Conservation (phyloP, 176 grass and related monocot genomes). For the Musa schizocarpa region DNA sequence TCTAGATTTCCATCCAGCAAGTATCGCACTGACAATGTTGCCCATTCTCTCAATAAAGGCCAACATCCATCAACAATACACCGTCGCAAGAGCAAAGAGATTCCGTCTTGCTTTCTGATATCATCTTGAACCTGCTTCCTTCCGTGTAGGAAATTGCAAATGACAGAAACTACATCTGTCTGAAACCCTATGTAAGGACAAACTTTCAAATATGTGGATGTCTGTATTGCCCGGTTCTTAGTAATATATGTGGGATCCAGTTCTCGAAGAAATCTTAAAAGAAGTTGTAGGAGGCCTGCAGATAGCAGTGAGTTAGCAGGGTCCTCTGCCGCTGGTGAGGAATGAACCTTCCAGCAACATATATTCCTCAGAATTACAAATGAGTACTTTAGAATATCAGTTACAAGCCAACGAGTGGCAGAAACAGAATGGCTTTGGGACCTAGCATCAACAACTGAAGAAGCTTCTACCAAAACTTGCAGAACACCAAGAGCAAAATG, state of each 20-base stretch:
- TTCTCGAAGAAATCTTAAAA: constrained; percentile 49
- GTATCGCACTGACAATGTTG: constrained; percentile 55
- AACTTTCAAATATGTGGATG: constrained; percentile 31
- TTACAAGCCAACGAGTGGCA: constrained; percentile 35
- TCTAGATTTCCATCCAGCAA: constrained; percentile 76
- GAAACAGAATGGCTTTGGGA: constrained; percentile 27
- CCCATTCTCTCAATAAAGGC: constrained; percentile 76
- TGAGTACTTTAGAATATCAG: constrained; percentile 60
- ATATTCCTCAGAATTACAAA: constrained; percentile 71
- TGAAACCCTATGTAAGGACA: constrained; percentile 72
- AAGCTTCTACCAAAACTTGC: constrained; percentile 40
- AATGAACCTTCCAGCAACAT: constrained; percentile 54
- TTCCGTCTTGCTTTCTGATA: constrained; percentile 46
- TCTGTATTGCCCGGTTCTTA: constrained; percentile 37
- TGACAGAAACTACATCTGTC: constrained; percentile 65
- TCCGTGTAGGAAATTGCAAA: constrained; percentile 59
- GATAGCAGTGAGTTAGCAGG: constrained; percentile 39
- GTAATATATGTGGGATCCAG: constrained; percentile 66
- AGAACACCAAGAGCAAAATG: constrained; percentile 56
- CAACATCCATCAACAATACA: constrained; percentile 74
- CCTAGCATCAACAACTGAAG: constrained; percentile 43
- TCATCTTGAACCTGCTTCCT: constrained; percentile 72
- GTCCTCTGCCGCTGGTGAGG: constrained; percentile 15
- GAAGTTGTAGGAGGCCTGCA: constrained; percentile 39
- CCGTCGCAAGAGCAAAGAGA: constrained; percentile 65